phyloP scores from a whole-genome alignment of 2,329 filamentous ascomycete species.

The Calcarisporium arbuscula region DNA sequence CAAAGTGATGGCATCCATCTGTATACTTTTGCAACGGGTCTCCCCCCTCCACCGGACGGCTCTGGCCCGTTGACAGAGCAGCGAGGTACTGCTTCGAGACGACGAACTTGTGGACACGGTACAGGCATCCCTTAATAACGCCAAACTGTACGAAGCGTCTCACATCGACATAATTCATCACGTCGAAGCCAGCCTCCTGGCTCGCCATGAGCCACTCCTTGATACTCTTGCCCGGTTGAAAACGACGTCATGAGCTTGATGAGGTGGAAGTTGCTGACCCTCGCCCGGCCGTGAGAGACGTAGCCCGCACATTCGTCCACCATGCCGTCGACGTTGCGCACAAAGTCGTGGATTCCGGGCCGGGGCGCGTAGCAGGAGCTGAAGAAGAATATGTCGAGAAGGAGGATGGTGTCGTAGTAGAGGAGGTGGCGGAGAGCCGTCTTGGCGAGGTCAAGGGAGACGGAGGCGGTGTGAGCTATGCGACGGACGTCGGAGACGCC shows the following conservation, averaged over 20 bases:
- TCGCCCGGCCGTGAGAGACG: conserved; percentile 49
- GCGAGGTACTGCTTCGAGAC: conserved; percentile 60
- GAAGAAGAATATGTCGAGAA: conserved; percentile 95
- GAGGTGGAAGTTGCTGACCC: conserved; percentile 56
- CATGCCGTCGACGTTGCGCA: conserved; percentile 65
- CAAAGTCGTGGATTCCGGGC: conserved; percentile 70
- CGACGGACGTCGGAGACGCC: conserved; percentile 84
- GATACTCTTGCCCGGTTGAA: conserved; percentile 72
- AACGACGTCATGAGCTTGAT: conserved; percentile 83
- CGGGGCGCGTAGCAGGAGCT: conserved; percentile 81
- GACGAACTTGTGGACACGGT: conserved; percentile 87
- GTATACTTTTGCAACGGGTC: conserved; percentile 60
- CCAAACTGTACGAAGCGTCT: conserved; percentile 92
- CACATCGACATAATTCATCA: conserved; percentile 75
- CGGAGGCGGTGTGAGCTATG: conserved; percentile 78
- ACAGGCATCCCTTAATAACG: conserved; percentile 89
- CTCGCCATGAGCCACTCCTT: conserved; percentile 81
- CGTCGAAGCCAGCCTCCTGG: conserved; percentile 55
- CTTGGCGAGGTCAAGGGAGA: conserved; percentile 79
- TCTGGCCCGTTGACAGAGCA: conserved; percentile 48
- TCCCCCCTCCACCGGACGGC: conserved; percentile 30
- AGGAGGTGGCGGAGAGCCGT: conserved; percentile 83
- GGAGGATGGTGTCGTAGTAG: conserved; percentile 84
- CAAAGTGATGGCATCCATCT: conserved; percentile 70
- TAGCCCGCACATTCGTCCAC: conserved; percentile 86